Evolutionary conservation across 441 rosid species (phyloP).

Genomic region (Adansonia grandidieri): DNA sequence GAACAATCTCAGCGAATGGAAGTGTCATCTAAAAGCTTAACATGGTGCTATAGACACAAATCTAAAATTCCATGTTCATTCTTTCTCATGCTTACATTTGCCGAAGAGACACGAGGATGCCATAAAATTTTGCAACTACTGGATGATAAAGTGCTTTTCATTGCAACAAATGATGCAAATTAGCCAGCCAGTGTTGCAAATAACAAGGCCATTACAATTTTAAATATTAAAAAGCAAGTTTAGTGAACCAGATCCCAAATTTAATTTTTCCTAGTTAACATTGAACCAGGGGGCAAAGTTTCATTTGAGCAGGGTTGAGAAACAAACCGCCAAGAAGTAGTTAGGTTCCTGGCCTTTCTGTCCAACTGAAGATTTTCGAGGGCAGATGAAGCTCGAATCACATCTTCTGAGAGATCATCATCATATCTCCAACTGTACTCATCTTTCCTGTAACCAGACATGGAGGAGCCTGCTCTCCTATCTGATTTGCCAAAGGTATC

Average conservation of each 20-base stretch:
- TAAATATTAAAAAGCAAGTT: not conserved
- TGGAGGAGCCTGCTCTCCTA: slow-evolving; percentile 81
- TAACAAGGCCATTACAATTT: not conserved
- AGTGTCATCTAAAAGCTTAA: not conserved
- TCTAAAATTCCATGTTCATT: not conserved
- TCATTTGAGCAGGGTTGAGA: slow-evolving; percentile 7
- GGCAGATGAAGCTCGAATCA: slow-evolving; percentile 78
- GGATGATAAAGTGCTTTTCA: not conserved
- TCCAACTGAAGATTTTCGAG: slow-evolving; percentile 95
- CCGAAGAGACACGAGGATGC: not conserved
- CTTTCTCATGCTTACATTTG: not conserved
- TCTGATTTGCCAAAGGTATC: slow-evolving; percentile 44
- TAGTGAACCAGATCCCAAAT: not conserved
- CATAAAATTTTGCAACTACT: not conserved
- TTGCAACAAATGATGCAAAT: too few relatives aligned
- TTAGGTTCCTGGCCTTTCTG: slow-evolving; percentile 85
- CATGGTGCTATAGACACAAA: not conserved
- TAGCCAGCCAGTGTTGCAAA: not conserved
- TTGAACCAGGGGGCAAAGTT: not conserved
- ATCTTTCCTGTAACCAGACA: slow-evolving; percentile 77
- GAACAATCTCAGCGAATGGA: not conserved
- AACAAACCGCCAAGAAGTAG: slow-evolving; percentile 88
- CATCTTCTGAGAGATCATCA: slow-evolving; percentile 73
- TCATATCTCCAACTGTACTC: slow-evolving; percentile 85
- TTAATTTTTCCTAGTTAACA: not conserved